Evolutionary conservation across 495 filamentous ascomycete species (phyloP).

Genomic region (Tuber melanosporum): DNA sequence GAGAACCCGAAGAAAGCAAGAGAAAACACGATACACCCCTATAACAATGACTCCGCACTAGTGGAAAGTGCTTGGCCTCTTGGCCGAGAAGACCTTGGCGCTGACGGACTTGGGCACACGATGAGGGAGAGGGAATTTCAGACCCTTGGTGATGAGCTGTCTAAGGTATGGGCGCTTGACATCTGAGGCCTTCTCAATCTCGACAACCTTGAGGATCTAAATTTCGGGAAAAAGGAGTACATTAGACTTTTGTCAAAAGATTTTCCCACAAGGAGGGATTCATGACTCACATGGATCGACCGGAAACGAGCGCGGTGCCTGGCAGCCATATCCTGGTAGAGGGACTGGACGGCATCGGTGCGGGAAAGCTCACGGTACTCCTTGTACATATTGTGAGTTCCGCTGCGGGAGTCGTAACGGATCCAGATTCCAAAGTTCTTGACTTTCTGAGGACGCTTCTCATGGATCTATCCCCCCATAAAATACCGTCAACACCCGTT

Average conservation of each 20-base stretch:
- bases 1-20: neutral
- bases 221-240: constrained; percentile 14
- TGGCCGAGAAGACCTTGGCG: constrained; percentile 85
- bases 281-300: constrained; percentile 80
- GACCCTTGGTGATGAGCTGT: constrained; percentile 88
- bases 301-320: constrained; percentile 96
- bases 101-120: constrained; percentile 69
- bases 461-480: constrained; percentile 62
- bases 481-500: constrained; percentile 14
- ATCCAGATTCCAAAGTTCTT: constrained; percentile 99
- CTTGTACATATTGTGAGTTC: constrained; percentile 99
- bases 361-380: constrained; percentile 98
- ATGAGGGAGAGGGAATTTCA: constrained; percentile 98
- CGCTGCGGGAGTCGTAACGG: constrained; percentile 98
- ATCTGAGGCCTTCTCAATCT: constrained; percentile 84
- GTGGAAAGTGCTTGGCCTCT: constrained; percentile 81
- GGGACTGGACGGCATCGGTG: constrained; percentile 85
- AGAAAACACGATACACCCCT: constrained; percentile 1
- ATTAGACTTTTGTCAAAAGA: neutral
- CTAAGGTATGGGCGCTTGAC: constrained; percentile 98
- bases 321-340: constrained; percentile 99
- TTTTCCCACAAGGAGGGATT: neutral
- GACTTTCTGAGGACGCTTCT: constrained; percentile 97
- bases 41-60: constrained; percentile 10
- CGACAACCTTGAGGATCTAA: constrained; percentile 96